Evolutionary conservation across 495 filamentous ascomycete genomes (phyloP).

Genomic region (Halenospora varia): DNA sequence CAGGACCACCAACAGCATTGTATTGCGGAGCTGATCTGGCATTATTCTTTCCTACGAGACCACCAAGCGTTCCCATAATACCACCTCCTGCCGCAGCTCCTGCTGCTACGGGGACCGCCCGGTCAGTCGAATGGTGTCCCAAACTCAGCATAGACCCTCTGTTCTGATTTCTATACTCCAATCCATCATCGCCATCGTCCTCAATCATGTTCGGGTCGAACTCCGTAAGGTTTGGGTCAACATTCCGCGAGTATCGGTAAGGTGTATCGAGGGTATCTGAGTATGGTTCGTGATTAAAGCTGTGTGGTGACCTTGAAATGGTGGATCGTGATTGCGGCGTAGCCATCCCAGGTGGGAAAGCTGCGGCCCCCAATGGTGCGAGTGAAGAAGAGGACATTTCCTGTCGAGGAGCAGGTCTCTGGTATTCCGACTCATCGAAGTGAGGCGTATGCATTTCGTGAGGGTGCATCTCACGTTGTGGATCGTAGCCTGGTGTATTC

Average conservation of each 20-base stretch:
- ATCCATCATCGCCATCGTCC: conserved; percentile 83
- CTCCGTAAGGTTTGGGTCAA: conserved; percentile 46
- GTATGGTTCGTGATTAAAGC: conserved; percentile 29
- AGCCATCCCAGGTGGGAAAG: conserved; percentile 19
- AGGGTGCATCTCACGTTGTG: neutral
- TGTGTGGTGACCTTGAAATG: conserved; percentile 27
- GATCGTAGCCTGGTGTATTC: conserved; percentile 26
- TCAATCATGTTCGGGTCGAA: conserved; percentile 78
- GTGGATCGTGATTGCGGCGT: conserved; percentile 36
- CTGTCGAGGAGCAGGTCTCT: neutral
- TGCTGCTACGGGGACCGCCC: conserved; percentile 25
- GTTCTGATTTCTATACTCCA: conserved; percentile 45
- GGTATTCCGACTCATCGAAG: conserved; percentile 8
- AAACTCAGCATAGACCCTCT: conserved; percentile 52
- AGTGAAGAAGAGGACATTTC: conserved; percentile 18
- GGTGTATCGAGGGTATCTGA: conserved; percentile 28
- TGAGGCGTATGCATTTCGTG: neutral
- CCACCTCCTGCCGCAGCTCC: conserved; percentile 45
- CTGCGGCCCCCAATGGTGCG: conserved; percentile 23
- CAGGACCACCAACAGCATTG: conserved; percentile 10
- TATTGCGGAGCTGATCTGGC: conserved; percentile 14
- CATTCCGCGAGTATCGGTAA: conserved; percentile 54
- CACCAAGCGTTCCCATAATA: conserved; percentile 45
- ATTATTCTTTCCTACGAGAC: conserved; percentile 27
- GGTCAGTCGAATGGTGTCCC: conserved; percentile 29